These are phyloP conservation scores for Sporothrix variecibatus DNA, from an alignment of 2,329 filamentous ascomycete species.

Conservation along the genomic window DNA sequence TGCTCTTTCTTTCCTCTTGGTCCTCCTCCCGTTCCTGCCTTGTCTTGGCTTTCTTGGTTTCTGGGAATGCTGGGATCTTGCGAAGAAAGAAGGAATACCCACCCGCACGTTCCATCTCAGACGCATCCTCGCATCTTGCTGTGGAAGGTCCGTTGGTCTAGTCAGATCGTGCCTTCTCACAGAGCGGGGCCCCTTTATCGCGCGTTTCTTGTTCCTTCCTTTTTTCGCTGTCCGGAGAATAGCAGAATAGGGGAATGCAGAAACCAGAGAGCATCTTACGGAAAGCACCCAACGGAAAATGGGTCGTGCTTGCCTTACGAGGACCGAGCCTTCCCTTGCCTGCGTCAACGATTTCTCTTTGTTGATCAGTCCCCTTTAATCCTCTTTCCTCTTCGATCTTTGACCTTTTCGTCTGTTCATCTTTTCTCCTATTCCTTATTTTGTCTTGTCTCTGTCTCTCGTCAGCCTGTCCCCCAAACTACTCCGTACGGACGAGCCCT, in stretches of 20 bases:
- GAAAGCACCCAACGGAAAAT: no score
- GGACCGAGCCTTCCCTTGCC: background rate
- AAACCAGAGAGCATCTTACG: no score
- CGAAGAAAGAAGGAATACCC: background rate
- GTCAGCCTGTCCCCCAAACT: background rate
- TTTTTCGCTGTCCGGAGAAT: no score
- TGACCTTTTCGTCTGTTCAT: background rate
- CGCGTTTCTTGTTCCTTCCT: no score
- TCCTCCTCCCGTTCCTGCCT: background rate
- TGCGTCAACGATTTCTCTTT: background rate
- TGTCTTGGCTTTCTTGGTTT: background rate
- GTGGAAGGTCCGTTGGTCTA: no score
- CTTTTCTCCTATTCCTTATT: background rate
- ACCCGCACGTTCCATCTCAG: background rate
- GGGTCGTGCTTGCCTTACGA: background rate
- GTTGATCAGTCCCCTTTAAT: background rate
- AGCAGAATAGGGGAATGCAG: no score
- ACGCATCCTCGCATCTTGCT: no score
- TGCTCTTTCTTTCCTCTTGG: background rate
- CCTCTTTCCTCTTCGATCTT: background rate
- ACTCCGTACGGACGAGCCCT: background rate
- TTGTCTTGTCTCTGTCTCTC: background rate
- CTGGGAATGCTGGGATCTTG: no score
- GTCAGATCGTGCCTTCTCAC: background rate
- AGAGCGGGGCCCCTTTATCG: background rate